phyloP scores from a whole-genome alignment of 2,329 filamentous ascomycete species.

The Pseudogymnoascus sp. region DNA sequence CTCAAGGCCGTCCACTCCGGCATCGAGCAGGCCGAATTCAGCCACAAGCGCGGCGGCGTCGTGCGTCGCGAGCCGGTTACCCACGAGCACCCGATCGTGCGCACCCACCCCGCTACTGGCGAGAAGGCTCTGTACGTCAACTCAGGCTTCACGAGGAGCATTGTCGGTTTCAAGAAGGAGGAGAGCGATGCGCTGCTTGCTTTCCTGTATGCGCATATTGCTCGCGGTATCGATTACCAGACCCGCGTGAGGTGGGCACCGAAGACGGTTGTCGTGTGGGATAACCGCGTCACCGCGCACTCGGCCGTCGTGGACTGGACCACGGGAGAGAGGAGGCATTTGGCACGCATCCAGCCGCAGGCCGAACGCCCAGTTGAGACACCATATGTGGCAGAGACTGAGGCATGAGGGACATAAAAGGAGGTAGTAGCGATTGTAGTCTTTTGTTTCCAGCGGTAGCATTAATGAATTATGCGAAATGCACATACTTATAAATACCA shows the following conservation, averaged over 20 bases:
- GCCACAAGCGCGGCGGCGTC: constrained; percentile 57
- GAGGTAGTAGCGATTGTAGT: constrained; percentile 69
- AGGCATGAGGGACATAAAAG: constrained; percentile 26
- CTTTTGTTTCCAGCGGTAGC: constrained; percentile 41
- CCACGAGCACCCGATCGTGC: constrained; percentile 66
- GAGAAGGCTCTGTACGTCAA: constrained; percentile 82
- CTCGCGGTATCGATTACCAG: constrained; percentile 61
- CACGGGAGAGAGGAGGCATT: constrained; percentile 63
- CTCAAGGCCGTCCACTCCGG: constrained; percentile 75
- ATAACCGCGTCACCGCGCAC: constrained; percentile 73
- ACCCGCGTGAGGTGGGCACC: constrained; percentile 65
- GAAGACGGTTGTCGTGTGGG: constrained; percentile 72
- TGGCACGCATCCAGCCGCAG: constrained; percentile 74
- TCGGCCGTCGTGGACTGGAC: constrained; percentile 73
- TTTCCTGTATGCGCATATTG: constrained; percentile 66
- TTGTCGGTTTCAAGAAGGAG: constrained; percentile 77
- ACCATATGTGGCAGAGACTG: constrained; percentile 30
- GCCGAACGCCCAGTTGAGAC: constrained; percentile 70
- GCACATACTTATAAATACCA: constrained; percentile 3
- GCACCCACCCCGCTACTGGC: constrained; percentile 73
- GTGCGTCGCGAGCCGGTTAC: constrained; percentile 68
- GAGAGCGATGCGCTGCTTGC: constrained; percentile 68
- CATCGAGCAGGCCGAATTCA: constrained; percentile 67
- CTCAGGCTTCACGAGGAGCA: constrained; percentile 64
- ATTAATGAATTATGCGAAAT: constrained; percentile 7